Evolutionary conservation across 257 asterid genomes (phyloP).

Genomic region (Catharanthus roseus): DNA sequence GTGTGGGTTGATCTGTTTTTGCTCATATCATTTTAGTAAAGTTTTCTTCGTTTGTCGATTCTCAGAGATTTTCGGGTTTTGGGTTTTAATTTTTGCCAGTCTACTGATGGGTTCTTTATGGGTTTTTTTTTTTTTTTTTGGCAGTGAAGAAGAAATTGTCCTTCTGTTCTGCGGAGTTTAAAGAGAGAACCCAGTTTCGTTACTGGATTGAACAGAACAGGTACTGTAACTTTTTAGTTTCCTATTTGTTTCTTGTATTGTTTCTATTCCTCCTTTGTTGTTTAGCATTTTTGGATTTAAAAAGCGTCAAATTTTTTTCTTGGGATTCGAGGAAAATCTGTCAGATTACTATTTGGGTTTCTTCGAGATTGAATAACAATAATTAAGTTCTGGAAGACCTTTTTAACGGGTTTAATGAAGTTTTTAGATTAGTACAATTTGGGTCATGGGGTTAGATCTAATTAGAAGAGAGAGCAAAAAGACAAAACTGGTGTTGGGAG

Average conservation of each 20-base stretch:
- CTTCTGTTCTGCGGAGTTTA: not conserved
- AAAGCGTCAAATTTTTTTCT: constrained; percentile 21
- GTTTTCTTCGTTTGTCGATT: not conserved
- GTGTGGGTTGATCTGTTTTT: constrained; percentile 7
- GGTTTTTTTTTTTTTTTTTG: too few relatives aligned
- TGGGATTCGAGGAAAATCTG: constrained; percentile 32
- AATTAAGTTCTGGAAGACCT: not conserved
- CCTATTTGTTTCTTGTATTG: not conserved
- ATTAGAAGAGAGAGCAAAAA: constrained; percentile 28
- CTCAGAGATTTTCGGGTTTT: not conserved
- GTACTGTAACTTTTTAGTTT: not conserved
- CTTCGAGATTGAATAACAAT: not conserved
- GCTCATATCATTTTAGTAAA: not conserved
- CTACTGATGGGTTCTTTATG: constrained; percentile 5
- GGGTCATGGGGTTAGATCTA: constrained; percentile 37
- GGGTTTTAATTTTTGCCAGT: not conserved
- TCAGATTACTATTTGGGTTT: constrained; percentile 10
- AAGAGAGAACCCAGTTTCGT: constrained; percentile 5
- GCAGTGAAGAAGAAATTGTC: constrained; percentile 5
- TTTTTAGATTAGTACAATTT: not conserved
- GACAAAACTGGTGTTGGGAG: constrained; percentile 37
- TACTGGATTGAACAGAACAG: constrained; percentile 3
- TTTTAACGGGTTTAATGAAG: constrained; percentile 3
- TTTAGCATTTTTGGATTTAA: not conserved
- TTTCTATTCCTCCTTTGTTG: not conserved